Conservation (phyloP, 2,329 filamentous ascomycete genomes). For the Xylariaceae sp. region DNA sequence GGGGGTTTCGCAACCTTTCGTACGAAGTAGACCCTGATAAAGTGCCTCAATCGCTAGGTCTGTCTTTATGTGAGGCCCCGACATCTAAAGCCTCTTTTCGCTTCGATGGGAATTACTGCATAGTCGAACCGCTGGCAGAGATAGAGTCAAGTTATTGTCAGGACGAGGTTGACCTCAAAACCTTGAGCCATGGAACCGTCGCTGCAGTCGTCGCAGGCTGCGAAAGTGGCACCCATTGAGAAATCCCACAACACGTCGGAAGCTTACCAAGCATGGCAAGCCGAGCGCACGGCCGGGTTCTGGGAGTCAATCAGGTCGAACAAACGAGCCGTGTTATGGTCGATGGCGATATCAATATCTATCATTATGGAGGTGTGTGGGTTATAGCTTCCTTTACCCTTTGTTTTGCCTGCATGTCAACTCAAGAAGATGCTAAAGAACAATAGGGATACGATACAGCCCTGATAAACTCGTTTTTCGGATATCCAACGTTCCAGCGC, state of each 20-base stretch:
- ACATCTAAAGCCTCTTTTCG: too few species aligned
- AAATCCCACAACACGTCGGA: neutral
- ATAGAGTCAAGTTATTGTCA: too few species aligned
- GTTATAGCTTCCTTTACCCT: too few species aligned
- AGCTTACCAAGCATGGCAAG: neutral
- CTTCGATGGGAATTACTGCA: too few species aligned
- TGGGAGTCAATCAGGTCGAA: constrained; percentile 2
- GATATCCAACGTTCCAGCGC: constrained; percentile 2
- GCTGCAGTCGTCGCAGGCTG: neutral
- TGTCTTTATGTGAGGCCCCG: too few species aligned
- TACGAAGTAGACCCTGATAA: too few species aligned
- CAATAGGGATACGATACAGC: constrained; percentile 1
- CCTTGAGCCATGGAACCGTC: neutral
- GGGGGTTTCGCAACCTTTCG: too few species aligned
- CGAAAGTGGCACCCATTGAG: neutral
- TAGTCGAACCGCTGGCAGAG: too few species aligned
- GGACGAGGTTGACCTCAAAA: neutral
- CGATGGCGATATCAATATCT: neutral
- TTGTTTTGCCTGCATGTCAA: neutral
- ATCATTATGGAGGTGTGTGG: constrained; percentile 1
- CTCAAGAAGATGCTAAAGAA: neutral
- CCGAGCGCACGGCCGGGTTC: neutral
- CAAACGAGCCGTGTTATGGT: constrained; percentile 10
- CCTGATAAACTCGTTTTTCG: neutral
- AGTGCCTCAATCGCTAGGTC: too few species aligned